Evolutionary conservation across 2,329 filamentous ascomycete genomes (phyloP), one percentile per base, ranked within the genome.

Genomic region (Knufia petricola): DNA sequence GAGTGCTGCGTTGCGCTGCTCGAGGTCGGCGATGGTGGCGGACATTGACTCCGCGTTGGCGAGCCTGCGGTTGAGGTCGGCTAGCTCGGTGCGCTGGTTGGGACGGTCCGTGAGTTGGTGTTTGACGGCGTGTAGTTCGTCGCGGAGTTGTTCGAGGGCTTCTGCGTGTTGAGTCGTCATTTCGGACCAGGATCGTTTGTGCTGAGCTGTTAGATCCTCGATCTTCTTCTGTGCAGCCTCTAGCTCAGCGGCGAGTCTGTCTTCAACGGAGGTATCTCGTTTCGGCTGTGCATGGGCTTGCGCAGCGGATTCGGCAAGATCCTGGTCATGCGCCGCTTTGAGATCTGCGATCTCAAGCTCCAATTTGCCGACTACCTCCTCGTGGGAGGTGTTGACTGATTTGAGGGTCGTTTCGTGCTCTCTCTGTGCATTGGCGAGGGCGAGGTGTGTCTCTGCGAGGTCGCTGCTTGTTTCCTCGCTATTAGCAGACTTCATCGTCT

Each of bases 41-140:
- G 19, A 31, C 17, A 39, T 37, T 21, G 17, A 49, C 31, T 15
- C 44, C 12, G 46, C 31, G 12, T 52, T 38, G 26, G 49, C 39
- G 12, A 40, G 21, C 24, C 23, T 32, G 4, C 47, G 47, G 31
- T 51, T 53, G 10, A 56, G 32, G 23, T 48, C 34, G 31, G 49
- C 49, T 4, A 49, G 19, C 31, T 57, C 55, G 21, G 48, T 41
- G 15, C 17, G 3, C 9, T 48, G 41, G 12, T 37, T 48, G 19
- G 51, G 49, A 44, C 53, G 55, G 8, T 50, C 53, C 15, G 51
- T 50, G 20, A 54, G 28, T 28, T 55, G 52, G 9, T 51, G 49
- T 40, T 52, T 49, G 10, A 49, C 51, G 32, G 64, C 60, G 26
- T 66, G 61, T 2, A 69, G 55, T 46, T 67, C 63, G 46, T 45